Evolutionary conservation across 1,284 basidiomycete genomes (phyloP), one percentile per base, ranked within the genome.

Genomic region (Trametes versicolor): DNA sequence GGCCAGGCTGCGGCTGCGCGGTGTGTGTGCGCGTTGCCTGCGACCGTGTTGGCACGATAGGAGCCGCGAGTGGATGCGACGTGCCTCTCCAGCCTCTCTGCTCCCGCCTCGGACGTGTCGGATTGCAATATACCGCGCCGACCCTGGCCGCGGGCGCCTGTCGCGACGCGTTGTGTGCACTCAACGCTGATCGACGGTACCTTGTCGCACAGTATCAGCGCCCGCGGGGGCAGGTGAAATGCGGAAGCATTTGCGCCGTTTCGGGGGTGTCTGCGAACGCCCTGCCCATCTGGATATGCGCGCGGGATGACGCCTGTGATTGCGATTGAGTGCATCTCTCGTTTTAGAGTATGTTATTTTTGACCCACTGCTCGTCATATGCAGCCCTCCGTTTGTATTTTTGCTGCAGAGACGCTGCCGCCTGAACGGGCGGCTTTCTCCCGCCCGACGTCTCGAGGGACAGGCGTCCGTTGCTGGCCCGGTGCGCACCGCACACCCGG

Each of bases 301-400:
- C 43, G 43, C n/a, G 43, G 21, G 19, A 21, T 1, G 45, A 25
- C 45, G 45, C 7, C 23, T 23, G 45, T 36, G 52, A 54, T 54
- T 25, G 21, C 52, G 52, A 54, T 54, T 54, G 52, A 39, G 36
- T 54, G 45, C 23, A 9, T 21, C n/a, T 39, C 21, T 41, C 25
- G 52, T 39, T 54, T 39, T 54, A 39, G 52, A 17, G 17, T 36
- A 36, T 9, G 29, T 21, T 54, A 39, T 39, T 54, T 32, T 41
- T 25, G 52, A 23, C 34, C 4, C 34, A 15, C 29, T 10, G 10
- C 9, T 23, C 10, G 10, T 8, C 10, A 4, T 27, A 10, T 48
- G 21, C 21, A 48, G 10, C 19, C 15, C 37, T 39, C 3, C 37
- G 15, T 39, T 17, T 51, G 32, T 52, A 36, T 52, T n/a, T 36